A percentile compares a stretch with the other conserved stretches of the same genome.
These are phyloP conservation scores for Botrytis fabae DNA, from an alignment of 2,329 filamentous ascomycete species.

Conservation along the genomic window DNA sequence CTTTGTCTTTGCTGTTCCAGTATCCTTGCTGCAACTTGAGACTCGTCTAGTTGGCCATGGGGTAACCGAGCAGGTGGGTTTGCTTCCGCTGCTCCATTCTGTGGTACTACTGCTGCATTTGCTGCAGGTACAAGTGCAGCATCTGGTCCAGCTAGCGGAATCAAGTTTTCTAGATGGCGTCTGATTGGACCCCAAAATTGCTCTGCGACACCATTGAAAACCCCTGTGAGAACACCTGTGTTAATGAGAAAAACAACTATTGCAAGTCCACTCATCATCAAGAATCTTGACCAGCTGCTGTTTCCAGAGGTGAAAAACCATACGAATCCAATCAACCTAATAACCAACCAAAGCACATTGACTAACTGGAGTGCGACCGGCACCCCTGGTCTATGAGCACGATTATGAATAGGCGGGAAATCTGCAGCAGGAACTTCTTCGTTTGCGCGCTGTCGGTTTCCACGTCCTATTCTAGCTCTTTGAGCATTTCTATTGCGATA, in stretches of 20 bases:
- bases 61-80: slow-evolving; percentile 24
- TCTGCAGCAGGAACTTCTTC: slow-evolving; percentile 24
- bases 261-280: slow-evolving; percentile 56
- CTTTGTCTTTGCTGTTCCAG: slow-evolving; percentile 47
- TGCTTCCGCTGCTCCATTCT: slow-evolving; percentile 28
- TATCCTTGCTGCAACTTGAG: slow-evolving; percentile 55
- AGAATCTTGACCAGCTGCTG: slow-evolving; percentile 59
- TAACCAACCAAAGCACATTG: slow-evolving; percentile 56
- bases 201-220: slow-evolving; percentile 57
- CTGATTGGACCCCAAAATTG: slow-evolving; percentile 58
- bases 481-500: slow-evolving; percentile 34
- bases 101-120: slow-evolving; percentile 39
- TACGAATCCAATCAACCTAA: slow-evolving; percentile 59
- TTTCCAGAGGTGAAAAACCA: slow-evolving; percentile 64
- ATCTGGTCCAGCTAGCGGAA: slow-evolving; percentile 52
- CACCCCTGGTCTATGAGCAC: slow-evolving; percentile 11
- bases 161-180: slow-evolving; percentile 58
- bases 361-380: slow-evolving; percentile 15
- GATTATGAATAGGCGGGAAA: slow-evolving; percentile 28
- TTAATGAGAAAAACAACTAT: slow-evolving; percentile 59
- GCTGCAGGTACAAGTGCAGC: slow-evolving; percentile 39
- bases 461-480: slow-evolving; percentile 28
- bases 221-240: slow-evolving; percentile 58
- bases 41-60: slow-evolving; percentile 47
- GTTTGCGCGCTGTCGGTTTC: slow-evolving; percentile 26